These are phyloP conservation scores for Hypocrella siamensis DNA, from an alignment of 2,329 filamentous ascomycete genomes.

Conservation along the genomic window DNA sequence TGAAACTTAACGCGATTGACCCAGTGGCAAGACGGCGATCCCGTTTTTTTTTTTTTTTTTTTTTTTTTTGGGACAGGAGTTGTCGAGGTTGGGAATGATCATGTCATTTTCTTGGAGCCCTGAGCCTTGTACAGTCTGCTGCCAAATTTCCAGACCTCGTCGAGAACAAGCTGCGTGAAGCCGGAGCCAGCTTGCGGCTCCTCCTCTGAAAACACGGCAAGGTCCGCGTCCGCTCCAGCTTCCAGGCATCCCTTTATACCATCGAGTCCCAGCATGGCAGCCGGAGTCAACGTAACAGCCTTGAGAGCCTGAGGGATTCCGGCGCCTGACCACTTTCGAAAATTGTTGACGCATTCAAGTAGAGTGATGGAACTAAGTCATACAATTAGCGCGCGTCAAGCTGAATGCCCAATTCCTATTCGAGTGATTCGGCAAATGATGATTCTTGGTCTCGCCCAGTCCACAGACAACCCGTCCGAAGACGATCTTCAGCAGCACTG, in stretches of 20 bases:
- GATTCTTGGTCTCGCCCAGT: too few species aligned
- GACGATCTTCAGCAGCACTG: too few species aligned
- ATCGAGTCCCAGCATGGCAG: conserved; percentile 56
- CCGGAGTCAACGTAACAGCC: conserved; percentile 62
- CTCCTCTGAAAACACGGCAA: conserved; percentile 51
- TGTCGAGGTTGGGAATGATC: too few species aligned
- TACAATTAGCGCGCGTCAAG: conserved; percentile 3
- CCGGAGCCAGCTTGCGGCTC: conserved; percentile 18
- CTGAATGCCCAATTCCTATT: too few species aligned
- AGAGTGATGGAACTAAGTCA: conserved; percentile 47
- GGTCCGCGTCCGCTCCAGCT: conserved; percentile 49
- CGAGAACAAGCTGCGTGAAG: conserved; percentile 40
- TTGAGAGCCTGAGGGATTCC: conserved; percentile 52
- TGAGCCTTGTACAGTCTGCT: conserved; percentile 24
- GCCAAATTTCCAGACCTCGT: conserved; percentile 72
- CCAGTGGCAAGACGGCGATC: not conserved
- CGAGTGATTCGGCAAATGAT: too few species aligned
- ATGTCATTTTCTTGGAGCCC: conserved; percentile 1
- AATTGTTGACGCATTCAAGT: conserved; percentile 73
- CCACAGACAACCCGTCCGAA: too few species aligned
- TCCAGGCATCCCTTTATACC: conserved; percentile 50
- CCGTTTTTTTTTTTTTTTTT: not conserved
- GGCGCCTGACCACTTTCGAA: conserved; percentile 57
- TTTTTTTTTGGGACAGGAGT: too few species aligned
- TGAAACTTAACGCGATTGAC: too few species aligned